Evolutionary conservation across 1,284 basidiomycete species (phyloP).

Genomic region (Pholiota adiposa): DNA sequence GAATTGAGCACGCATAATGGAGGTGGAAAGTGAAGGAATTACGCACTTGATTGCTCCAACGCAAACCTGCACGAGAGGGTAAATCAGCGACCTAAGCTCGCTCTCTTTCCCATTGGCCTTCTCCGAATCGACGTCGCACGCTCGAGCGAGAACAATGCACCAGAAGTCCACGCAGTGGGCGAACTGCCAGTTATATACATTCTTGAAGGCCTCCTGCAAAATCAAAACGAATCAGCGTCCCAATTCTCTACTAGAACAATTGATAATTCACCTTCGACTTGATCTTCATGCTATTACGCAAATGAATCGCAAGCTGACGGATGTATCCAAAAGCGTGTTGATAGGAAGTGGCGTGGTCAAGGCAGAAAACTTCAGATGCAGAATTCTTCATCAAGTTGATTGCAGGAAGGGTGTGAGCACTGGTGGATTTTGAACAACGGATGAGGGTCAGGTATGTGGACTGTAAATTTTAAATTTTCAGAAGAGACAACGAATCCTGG

Average conservation of each 20-base stretch:
- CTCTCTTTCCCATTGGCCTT: constrained; percentile 64
- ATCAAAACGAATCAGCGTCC: constrained; percentile 9
- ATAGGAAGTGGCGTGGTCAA: constrained; percentile 79
- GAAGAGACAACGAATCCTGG: not conserved
- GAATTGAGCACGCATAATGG: constrained; percentile 6
- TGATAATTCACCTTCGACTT: constrained; percentile 69
- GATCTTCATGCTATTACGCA: constrained; percentile 90
- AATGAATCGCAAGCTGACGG: constrained; percentile 92
- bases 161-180: constrained; percentile 97
- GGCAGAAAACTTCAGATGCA: constrained; percentile 88
- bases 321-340: constrained; percentile 98
- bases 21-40: constrained; percentile 29
- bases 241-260: not conserved
- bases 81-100: constrained; percentile 87
- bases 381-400: constrained; percentile 99
- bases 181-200: constrained; percentile 99
- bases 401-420: constrained; percentile 86
- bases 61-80: constrained; percentile 94
- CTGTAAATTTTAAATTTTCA: constrained; percentile 42
- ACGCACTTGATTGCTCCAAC: constrained; percentile 87
- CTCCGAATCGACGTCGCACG: constrained; percentile 68
- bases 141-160: constrained; percentile 85
- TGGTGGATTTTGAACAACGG: constrained; percentile 83
- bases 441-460: constrained; percentile 87
- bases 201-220: constrained; percentile 81